Base-by-base conservation (phyloP, 768 basidiomycete species). In the Mycena sanguinolenta region DNA sequence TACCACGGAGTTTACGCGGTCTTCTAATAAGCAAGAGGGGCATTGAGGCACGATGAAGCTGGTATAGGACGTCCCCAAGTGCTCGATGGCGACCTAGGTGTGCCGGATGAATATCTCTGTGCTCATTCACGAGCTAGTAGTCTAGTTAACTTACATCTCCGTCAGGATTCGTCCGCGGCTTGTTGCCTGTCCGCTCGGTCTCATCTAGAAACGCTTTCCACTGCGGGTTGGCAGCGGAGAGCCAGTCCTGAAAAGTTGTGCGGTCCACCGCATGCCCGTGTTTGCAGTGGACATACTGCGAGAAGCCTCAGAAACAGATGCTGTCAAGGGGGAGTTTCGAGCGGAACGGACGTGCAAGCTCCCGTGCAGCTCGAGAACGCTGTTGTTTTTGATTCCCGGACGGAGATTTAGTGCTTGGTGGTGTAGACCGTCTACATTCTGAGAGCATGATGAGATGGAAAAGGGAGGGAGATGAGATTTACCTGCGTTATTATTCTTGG, bases 381-480 rank as follows among this genome's bases (percentile, higher is more conserved):
- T 81, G 78, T 73, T 76, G 77, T 78, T 81, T 70, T 77, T 80
- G 81, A 79, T 82, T 69, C 87, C 84, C 77, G 46, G 79, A 72
- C 58, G 76, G 74, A 81, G 80, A 39, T 80, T 65, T 23, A 93
- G 80, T 10, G 95, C 94, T 80, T 94, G 95, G 60, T 91, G 91
- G 76, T 98, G 97, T 8, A 99, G 88, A 2, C 96, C 96, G 76
- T 99, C 97, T n/a, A 99, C 97, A 73, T 94, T 94, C 85, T 92
- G 32, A 27, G 25, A n/a, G 8, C 21, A 42, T 55, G 36, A 38
- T 57, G 23, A 30, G 46, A 27, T 42, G 32, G 25, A 10, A 58
- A 39, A 39, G 10, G 13, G 39, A 19, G 32, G 52, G 39, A 17
- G 39, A 10, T 1, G 23, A 3, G 10, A 30, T 32, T 90, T 86